Evolutionary conservation across 805 yeast genomes (phyloP), one percentile per base, ranked within the genome.

Genomic region (Wickerhamomyces queroliae): DNA sequence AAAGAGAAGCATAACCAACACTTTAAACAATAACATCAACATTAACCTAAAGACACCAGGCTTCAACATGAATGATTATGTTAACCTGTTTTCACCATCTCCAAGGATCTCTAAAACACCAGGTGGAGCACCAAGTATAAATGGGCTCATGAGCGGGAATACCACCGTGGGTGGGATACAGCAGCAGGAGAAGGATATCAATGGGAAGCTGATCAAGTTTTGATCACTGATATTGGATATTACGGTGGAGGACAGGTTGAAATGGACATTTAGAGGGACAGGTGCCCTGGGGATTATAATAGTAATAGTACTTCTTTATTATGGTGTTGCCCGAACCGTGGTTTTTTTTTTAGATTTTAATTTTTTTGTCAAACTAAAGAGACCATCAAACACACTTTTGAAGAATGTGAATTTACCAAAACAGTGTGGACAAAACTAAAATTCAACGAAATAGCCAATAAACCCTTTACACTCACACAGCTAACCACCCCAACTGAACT

Each of bases 41-140:
- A 28, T n/a, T 19, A 7, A 15, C 3, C 36, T 47, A 33, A 60
- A 62, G 47, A 82, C 85, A 0, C 83, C 83, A 1, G 83, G 82
- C 2, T 85, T 86, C 64, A 85, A 86, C 59, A 77, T 86, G 80
- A 80, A 78, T 55, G 95, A 86, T 56, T 86, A 84, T 56, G 83
- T 87, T 28, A 83, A 86, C 55, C 70, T 83, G 46, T 80, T 81
- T 55, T 79, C 90, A 1, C 93, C 93, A 3, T 78, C 85, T 9
- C 84, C 84, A 19, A 48, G 66, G n/a, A 57, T 50, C 22, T 41
- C 55, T 7, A 55, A 63, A 33, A 66, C 71, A 0, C 71, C 72
- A 3, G 69, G 60, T 31, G 25, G 25, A 6, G 19, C 19, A 5
- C 12, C n/a, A 4, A 28, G 10, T 9, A 17, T 23, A 11, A 23